Evolutionary conservation across 805 yeast genomes (phyloP), one percentile per base, ranked within the genome.

Genomic region (Candida insectorum): DNA sequence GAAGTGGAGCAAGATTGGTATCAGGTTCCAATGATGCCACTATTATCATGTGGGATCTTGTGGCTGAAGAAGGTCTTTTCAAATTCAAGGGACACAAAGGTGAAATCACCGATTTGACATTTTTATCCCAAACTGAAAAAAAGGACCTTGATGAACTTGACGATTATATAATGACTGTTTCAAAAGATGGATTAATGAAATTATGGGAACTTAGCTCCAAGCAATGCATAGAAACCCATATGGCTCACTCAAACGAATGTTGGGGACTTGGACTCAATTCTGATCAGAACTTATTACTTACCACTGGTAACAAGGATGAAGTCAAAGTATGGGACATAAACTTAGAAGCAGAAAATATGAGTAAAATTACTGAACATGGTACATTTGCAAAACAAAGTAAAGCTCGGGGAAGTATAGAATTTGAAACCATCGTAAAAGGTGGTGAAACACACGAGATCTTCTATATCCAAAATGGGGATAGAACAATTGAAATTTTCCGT

Each of bases 21-120:
- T 84, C 95, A 5, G 98, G 97, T 2, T 81, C 96, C 1, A 74
- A 75, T 30, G 99, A 93, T 58, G 74, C 96, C 4, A 69, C 76
- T 34, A 77, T 91, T 21, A 82, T 93, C 41, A 70, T 88, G 45
- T 93, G 99, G 99, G 99, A 93, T 63, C 73, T 93, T 35, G 89
- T 93, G 11, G 84, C 86, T 7, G 99, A 93, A 65, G 79, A 75
- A 17, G 99, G 99, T 9, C 60, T 91, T 21, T 85, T 76, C 63
- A 82, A 91, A 49, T 70, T 93, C 40, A 77, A 85, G 54, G 88
- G 97, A 5, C 98, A 93, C 57, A 81, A 84, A 54, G 91, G 87
- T 45, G 85, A 81, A 45, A 82, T 93, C 45, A 89, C 96, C 1
- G 94, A 94, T 0, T 47, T 87, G 25, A 58, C 68, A 41, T 73